Conservation (phyloP, 2,329 filamentous ascomycete genomes). For the Ophiognomonia clavigignenti-juglandacearum region DNA sequence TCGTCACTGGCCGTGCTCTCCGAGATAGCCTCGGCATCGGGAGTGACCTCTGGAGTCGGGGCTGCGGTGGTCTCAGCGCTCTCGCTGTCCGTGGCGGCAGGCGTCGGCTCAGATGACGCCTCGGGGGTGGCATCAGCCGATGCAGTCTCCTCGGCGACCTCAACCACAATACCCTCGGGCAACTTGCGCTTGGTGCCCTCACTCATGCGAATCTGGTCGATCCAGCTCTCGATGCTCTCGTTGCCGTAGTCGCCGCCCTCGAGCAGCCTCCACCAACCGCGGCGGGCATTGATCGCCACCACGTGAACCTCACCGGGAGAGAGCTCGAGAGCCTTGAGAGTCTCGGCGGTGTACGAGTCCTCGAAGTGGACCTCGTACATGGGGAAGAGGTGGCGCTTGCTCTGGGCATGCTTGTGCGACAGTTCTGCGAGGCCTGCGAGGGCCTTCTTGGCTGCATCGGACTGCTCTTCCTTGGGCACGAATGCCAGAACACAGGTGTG, state of each 20-base stretch:
- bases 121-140: slow-evolving; percentile 39
- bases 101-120: slow-evolving; percentile 29
- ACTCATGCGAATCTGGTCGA: slow-evolving; percentile 86
- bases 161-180: slow-evolving; percentile 52
- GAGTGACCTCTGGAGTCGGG: slow-evolving; percentile 18
- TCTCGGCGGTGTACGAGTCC: slow-evolving; percentile 48
- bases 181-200: slow-evolving; percentile 77
- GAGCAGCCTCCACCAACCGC: slow-evolving; percentile 80
- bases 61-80: slow-evolving; percentile 19
- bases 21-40: slow-evolving; percentile 12
- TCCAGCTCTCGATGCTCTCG: slow-evolving; percentile 71
- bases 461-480: slow-evolving; percentile 46
- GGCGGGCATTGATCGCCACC: slow-evolving; percentile 78
- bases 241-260: slow-evolving; percentile 51
- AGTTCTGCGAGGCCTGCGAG: slow-evolving; percentile 66
- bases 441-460: slow-evolving; percentile 49
- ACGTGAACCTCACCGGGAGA: slow-evolving; percentile 56
- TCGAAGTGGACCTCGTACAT: slow-evolving; percentile 69
- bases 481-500: slow-evolving; percentile 80
- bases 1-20: slow-evolving; percentile 12
- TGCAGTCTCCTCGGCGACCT: slow-evolving; percentile 29
- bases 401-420: slow-evolving; percentile 66
- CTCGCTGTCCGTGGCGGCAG: slow-evolving; percentile 18
- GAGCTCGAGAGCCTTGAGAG: slow-evolving; percentile 62
- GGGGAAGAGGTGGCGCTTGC: slow-evolving; percentile 69